Base-by-base conservation (phyloP, 1,284 basidiomycete genomes). In the Puccinia coronata region DNA sequence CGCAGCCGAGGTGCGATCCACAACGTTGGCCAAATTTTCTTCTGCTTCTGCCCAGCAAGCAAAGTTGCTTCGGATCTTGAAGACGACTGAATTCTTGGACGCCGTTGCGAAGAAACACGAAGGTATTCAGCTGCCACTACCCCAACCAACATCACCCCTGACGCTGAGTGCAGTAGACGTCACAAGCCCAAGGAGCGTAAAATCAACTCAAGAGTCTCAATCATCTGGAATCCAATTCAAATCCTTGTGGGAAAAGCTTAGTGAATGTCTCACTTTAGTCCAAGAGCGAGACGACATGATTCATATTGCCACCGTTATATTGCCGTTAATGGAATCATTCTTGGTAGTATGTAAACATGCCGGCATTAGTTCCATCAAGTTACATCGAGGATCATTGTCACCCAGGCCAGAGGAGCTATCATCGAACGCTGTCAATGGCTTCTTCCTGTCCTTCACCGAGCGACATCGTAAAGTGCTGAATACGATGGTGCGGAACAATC, bases 331-430 rank as follows among this genome's bases (percentile, higher is more conserved):
- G 83, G 95, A 98, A 86, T 91, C 95, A 0, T 88, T 99, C 83
- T 98, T 99, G 94, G 96, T 99, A 0, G 94, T 99, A 36, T 98
- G 94, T 90, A 98, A 98, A 87, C 94, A 97, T 86, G 93, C 93
- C 59, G 91, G 57, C 14, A 72, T 73, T 61, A 85, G 23, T 83
- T 84, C 61, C 80, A 84, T 67, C 83, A 84, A 55, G 82, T 86
- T 31, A 28, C 23, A 86, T 43, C 82, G 87, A 47, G 86, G 88
- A 61, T 78, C 90, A 90, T 81, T 87, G 87, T 69, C 85, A 90
- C 36, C 90, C 89, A 74, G 89, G 88, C 12, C 90, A 90, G 51
- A 88, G 88, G 63, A 93, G 91, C 23, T 92, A 92, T 8, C 89
- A 88, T 83, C 91, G 91, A 1, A 90, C 91, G 20, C 88, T 89